phyloP scores from a whole-genome alignment of 2,329 filamentous ascomycete genomes.

The Aureobasidium mangrovei region DNA sequence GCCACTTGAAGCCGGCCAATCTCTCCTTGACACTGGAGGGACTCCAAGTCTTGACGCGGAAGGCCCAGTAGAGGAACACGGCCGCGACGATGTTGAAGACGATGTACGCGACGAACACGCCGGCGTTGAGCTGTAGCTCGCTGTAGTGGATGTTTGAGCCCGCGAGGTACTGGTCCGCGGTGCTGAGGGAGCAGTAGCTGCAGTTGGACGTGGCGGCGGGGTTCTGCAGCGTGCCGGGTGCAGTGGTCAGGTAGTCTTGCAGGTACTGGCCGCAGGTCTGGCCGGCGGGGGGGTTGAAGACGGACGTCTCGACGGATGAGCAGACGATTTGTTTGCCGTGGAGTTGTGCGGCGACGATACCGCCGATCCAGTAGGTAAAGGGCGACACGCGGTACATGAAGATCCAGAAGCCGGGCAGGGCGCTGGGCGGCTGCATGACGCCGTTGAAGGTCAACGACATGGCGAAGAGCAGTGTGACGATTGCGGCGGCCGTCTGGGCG shows the following conservation, averaged over 20 bases:
- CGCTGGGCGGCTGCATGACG: slow-evolving; percentile 50
- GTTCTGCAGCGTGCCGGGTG: slow-evolving; percentile 37
- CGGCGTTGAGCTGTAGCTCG: slow-evolving; percentile 60
- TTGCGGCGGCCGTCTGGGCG: slow-evolving; percentile 56
- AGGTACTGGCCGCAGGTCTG: slow-evolving; percentile 40
- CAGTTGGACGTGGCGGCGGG: slow-evolving; percentile 38
- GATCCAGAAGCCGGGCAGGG: slow-evolving; percentile 63
- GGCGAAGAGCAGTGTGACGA: slow-evolving; percentile 41
- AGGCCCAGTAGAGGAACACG: slow-evolving; percentile 53
- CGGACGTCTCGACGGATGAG: slow-evolving; percentile 32
- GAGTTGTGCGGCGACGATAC: slow-evolving; percentile 35
- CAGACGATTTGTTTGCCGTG: slow-evolving; percentile 41
- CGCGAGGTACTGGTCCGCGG: slow-evolving; percentile 42
- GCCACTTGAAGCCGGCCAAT: neutral
- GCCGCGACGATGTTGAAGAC: slow-evolving; percentile 54
- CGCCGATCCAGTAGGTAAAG: slow-evolving; percentile 53
- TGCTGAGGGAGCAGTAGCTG: slow-evolving; percentile 39
- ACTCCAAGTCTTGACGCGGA: slow-evolving; percentile 37
- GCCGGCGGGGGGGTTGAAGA: slow-evolving; percentile 33
- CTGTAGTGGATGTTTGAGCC: slow-evolving; percentile 34
- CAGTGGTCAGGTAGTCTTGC: slow-evolving; percentile 28
- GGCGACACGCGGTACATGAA: slow-evolving; percentile 66
- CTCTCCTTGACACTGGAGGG: neutral
- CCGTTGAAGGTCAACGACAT: slow-evolving; percentile 44
- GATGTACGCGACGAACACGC: slow-evolving; percentile 59